phyloP scores from a whole-genome alignment of 1,139 yeast species.

The Yamadazyma buinensis region DNA sequence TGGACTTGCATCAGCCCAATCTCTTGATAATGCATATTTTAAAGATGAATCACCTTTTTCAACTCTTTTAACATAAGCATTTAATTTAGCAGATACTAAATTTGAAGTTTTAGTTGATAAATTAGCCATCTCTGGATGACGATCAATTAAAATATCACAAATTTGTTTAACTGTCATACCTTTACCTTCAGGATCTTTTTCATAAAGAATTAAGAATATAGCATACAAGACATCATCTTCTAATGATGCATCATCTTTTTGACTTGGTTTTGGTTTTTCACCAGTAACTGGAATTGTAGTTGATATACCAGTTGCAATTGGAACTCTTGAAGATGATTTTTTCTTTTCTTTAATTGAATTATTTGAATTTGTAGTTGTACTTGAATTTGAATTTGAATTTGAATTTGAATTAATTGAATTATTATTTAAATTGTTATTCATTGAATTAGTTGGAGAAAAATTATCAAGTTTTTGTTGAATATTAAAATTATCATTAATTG shows the following conservation, averaged over 20 bases:
- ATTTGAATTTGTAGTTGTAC: not conserved
- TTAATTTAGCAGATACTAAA: slow-evolving; percentile 73
- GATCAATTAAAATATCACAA: slow-evolving; percentile 67
- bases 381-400: not conserved
- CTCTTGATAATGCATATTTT: slow-evolving; percentile 72
- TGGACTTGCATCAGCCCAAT: slow-evolving; percentile 88
- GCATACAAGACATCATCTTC: slow-evolving; percentile 77
- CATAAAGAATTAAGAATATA: slow-evolving; percentile 66
- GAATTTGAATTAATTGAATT: not conserved
- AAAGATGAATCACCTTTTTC: slow-evolving; percentile 75
- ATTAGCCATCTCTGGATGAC: slow-evolving; percentile 79
- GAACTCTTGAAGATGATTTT: slow-evolving; percentile 39
- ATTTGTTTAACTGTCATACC: slow-evolving; percentile 87
- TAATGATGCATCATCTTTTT: slow-evolving; percentile 55
- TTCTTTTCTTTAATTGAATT: slow-evolving; percentile 27
- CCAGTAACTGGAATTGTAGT: slow-evolving; percentile 80
- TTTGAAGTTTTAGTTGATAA: slow-evolving; percentile 78
- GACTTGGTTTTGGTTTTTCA: slow-evolving; percentile 69
- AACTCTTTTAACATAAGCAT: slow-evolving; percentile 78
- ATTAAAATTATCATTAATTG: not conserved
- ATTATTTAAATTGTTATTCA: not conserved
- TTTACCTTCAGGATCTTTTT: slow-evolving; percentile 59
- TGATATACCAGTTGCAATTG: slow-evolving; percentile 69
- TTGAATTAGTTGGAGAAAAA: not conserved
- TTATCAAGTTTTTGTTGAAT: not conserved